These are phyloP conservation scores for Zygosaccharomyces pseudobailii DNA, from an alignment of 1,139 yeast genomes.

Conservation along the genomic window DNA sequence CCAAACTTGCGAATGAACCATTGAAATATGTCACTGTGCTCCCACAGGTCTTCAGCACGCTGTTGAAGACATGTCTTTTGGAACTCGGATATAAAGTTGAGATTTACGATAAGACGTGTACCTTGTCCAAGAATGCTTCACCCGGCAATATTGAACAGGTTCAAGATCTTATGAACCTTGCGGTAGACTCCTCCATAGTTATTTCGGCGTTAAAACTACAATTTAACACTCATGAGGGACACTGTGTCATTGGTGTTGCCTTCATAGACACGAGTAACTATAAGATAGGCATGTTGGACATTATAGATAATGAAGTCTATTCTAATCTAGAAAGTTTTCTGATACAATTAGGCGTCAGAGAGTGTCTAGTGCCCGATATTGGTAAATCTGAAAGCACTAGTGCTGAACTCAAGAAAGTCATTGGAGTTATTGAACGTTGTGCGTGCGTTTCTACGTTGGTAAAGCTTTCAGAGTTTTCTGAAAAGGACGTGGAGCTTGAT, in stretches of 20 bases:
- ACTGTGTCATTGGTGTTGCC: constrained; percentile 67
- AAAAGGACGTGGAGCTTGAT: constrained; percentile 68
- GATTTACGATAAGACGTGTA: constrained; percentile 60
- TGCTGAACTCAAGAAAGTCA: constrained; percentile 45
- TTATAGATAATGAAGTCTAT: constrained; percentile 79
- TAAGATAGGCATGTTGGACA: constrained; percentile 68
- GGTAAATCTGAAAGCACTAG: constrained; percentile 40
- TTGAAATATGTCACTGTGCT: constrained; percentile 73
- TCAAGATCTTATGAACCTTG: constrained; percentile 62
- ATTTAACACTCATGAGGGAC: constrained; percentile 37
- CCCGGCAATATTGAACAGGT: constrained; percentile 88
- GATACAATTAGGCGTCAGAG: constrained; percentile 86
- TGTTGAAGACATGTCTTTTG: constrained; percentile 62
- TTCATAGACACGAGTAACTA: constrained; percentile 70
- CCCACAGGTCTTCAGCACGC: constrained; percentile 61
- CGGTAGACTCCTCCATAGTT: constrained; percentile 57
- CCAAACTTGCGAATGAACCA: constrained; percentile 38
- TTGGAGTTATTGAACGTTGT: constrained; percentile 66
- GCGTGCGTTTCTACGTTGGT: constrained; percentile 64
- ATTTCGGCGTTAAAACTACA: constrained; percentile 67
- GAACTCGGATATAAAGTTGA: constrained; percentile 75
- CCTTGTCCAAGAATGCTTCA: constrained; percentile 59
- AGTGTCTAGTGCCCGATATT: constrained; percentile 58
- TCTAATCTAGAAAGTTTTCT: constrained; percentile 81
- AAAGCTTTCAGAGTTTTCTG: constrained; percentile 51